These are phyloP conservation scores for Glycine latifolia DNA, from an alignment of 306 rosid species.

Conservation along the genomic window DNA sequence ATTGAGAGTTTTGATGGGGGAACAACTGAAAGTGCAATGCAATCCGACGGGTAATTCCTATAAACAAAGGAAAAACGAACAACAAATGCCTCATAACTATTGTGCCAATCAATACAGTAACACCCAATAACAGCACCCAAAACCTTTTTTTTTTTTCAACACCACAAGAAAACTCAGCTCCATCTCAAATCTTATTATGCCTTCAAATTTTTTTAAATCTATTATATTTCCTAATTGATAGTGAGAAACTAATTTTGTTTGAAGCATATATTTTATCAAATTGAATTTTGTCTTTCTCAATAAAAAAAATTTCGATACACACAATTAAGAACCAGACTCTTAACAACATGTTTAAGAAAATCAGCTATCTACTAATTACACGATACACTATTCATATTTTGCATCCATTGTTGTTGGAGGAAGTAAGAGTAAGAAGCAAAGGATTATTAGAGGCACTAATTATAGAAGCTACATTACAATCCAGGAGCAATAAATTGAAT, in stretches of 20 bases:
- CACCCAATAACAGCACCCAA: conserved; percentile 1
- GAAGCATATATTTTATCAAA: too few species aligned
- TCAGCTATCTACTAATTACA: too few species aligned
- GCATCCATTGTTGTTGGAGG: not conserved
- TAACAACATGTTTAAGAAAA: too few species aligned
- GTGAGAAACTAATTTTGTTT: too few species aligned
- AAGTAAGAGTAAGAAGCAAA: not conserved
- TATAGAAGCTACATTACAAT: not conserved
- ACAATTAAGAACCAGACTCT: too few species aligned
- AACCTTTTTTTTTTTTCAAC: not conserved
- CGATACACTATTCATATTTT: too few species aligned
- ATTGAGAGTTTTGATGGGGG: conserved; percentile 30
- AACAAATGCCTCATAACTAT: not conserved
- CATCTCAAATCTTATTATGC: not conserved
- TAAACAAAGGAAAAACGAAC: conserved; percentile 11
- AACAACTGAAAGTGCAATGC: conserved; percentile 38
- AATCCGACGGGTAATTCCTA: conserved; percentile 26
- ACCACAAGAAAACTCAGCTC: not conserved
- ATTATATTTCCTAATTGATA: too few species aligned
- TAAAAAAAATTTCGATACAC: too few species aligned
- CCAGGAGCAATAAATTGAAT: not conserved
- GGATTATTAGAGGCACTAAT: not conserved
- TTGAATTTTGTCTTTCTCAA: too few species aligned
- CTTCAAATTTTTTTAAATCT: too few species aligned
- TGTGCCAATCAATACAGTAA: not conserved